phyloP scores from a whole-genome alignment of 1,284 basidiomycete species.

The Afroboletus lepidellus region DNA sequence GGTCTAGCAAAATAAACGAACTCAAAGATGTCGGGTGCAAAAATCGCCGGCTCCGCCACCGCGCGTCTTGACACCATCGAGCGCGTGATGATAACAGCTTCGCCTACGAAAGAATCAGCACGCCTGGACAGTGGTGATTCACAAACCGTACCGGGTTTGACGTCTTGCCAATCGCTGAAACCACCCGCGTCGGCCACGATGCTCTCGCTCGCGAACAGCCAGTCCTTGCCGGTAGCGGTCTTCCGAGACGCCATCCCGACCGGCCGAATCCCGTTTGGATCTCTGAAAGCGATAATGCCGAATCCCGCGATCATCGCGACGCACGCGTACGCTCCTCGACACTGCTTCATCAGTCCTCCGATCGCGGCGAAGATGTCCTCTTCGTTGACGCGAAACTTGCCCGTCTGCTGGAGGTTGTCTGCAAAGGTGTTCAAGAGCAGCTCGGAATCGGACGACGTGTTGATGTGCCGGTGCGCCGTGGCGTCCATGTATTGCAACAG shows the following conservation, averaged over 20 bases:
- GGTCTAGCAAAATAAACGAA: constrained; percentile 99
- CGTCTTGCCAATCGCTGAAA: constrained; percentile 91
- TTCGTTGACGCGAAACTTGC: constrained; percentile 99
- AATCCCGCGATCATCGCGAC: constrained; percentile 98
- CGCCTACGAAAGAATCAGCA: constrained; percentile 49
- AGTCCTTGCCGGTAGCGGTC: constrained; percentile 65
- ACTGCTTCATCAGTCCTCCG: constrained; percentile 84
- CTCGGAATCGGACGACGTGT: constrained; percentile 98
- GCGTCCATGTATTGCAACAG: constrained; percentile 94
- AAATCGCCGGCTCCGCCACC: constrained; percentile 67
- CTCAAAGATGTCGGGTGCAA: constrained; percentile 99
- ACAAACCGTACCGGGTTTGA: constrained; percentile 73
- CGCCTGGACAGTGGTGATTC: neutral
- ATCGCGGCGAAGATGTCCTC: constrained; percentile 99
- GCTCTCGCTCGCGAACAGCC: constrained; percentile 93
- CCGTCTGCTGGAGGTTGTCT: constrained; percentile 96
- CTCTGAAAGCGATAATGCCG: constrained; percentile 97
- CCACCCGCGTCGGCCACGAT: constrained; percentile 94
- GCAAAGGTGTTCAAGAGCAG: constrained; percentile 97
- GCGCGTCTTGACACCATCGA: constrained; percentile 70
- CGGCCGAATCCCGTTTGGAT: constrained; percentile 98
- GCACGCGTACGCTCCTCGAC: constrained; percentile 94
- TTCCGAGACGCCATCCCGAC: constrained; percentile 79
- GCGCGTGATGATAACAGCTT: constrained; percentile 94
- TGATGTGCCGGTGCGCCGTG: constrained; percentile 97